A percentile compares a stretch with the other conserved stretches of the same genome.
Evolutionary conservation across 805 yeast species (phyloP).

Genomic region (Ogataea parapolymorpha): DNA sequence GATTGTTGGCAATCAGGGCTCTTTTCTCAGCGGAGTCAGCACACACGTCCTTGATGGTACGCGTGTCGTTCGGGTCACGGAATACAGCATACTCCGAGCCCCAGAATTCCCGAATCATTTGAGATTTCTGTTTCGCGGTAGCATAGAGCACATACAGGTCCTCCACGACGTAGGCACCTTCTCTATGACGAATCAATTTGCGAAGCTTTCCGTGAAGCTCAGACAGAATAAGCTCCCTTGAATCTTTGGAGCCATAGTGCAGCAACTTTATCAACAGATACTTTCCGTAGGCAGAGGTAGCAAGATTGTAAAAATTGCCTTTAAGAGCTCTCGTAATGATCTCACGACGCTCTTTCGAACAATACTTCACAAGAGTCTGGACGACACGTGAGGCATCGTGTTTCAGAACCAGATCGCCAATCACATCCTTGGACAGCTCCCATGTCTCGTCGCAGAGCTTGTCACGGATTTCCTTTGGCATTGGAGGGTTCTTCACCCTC

Average conservation of each 20-base stretch:
- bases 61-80: constrained; percentile 65
- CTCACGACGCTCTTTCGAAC: constrained; percentile 75
- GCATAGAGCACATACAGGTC: constrained; percentile 86
- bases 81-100: constrained; percentile 93
- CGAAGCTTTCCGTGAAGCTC: constrained; percentile 90
- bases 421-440: constrained; percentile 72
- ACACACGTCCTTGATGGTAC: constrained; percentile 63
- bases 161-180: constrained; percentile 97
- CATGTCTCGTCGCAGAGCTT: constrained; percentile 81
- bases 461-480: constrained; percentile 72
- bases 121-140: constrained; percentile 76
- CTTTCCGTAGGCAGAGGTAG: constrained; percentile 92
- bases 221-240: constrained; percentile 69
- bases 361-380: constrained; percentile 86
- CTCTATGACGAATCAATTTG: constrained; percentile 92
- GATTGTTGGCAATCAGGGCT: constrained; percentile 67
- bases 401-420: constrained; percentile 83
- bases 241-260: constrained; percentile 86
- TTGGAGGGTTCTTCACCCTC: constrained; percentile 78
- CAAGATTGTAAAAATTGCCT: constrained; percentile 75
- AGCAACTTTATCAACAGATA: constrained; percentile 82
- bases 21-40: constrained; percentile 73
- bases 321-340: constrained; percentile 63
- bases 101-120: constrained; percentile 94
- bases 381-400: constrained; percentile 97